Evolutionary conservation across 2,329 filamentous ascomycete genomes (phyloP).

Genomic region (Sclerotiophoma versabilis): DNA sequence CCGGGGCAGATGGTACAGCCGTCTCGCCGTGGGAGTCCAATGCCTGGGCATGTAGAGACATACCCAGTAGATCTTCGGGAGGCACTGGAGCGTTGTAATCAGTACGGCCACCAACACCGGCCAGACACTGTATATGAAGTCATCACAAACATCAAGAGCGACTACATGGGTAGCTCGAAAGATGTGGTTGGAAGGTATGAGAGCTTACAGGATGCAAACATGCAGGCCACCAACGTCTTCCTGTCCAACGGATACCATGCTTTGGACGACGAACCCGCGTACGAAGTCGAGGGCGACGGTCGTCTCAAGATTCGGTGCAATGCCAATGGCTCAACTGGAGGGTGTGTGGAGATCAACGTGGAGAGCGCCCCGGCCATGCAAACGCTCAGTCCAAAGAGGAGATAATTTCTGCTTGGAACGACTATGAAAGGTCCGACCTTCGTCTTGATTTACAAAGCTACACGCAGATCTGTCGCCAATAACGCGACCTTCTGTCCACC

Average conservation of each 20-base stretch:
- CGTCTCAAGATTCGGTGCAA: background rate
- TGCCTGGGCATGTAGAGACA: slow-evolving; percentile 16
- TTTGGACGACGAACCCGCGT: background rate
- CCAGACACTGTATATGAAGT: background rate
- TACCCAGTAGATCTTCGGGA: slow-evolving; percentile 18
- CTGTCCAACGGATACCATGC: background rate
- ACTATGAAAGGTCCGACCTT: no score
- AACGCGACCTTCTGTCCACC: background rate
- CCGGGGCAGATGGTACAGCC: slow-evolving; percentile 6
- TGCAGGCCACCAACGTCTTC: background rate
- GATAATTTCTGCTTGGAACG: background rate
- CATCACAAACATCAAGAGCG: background rate
- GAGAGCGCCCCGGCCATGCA: background rate
- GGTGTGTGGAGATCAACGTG: background rate
- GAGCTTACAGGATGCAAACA: slow-evolving; percentile 10
- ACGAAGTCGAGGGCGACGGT: background rate
- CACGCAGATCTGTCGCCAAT: no score
- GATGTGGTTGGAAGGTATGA: background rate
- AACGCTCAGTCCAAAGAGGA: background rate
- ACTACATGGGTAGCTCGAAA: background rate
- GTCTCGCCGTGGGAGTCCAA: background rate
- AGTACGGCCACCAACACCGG: background rate
- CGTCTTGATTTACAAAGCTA: no score
- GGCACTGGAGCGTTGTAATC: background rate
- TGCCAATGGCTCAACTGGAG: background rate